These are phyloP conservation scores for Globisporangium ultimum DNA, from an alignment of 352 stramenopile species.

Conservation along the genomic window DNA sequence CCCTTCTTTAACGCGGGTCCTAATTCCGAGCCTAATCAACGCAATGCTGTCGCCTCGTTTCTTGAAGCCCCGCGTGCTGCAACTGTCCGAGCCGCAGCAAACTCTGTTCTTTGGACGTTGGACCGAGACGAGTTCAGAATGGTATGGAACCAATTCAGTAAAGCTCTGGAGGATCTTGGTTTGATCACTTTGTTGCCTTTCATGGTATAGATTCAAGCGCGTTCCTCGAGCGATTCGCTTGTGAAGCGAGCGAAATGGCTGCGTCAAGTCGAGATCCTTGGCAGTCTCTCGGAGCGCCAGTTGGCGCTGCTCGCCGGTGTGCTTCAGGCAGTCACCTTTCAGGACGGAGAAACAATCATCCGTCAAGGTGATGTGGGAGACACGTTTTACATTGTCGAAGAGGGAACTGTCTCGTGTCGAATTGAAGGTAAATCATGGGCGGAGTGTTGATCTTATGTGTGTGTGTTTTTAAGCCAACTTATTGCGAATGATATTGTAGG, in stretches of 20 bases:
- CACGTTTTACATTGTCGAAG: constrained; percentile 82
- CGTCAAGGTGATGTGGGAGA: constrained; percentile 76
- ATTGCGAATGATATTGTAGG: constrained; percentile 2
- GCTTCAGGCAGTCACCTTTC: constrained; percentile 58
- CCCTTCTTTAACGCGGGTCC: background rate
- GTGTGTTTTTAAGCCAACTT: background rate
- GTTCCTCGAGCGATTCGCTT: constrained; percentile 72
- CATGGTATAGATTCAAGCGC: constrained; percentile 47
- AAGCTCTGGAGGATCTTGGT: too few species aligned
- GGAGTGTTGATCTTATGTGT: too few species aligned
- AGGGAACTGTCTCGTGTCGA: constrained; percentile 59
- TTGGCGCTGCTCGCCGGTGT: constrained; percentile 64
- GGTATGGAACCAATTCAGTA: constrained; percentile 15
- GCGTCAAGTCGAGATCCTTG: constrained; percentile 67
- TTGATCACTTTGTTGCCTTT: background rate
- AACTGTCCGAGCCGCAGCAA: constrained; percentile 87
- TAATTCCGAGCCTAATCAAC: background rate
- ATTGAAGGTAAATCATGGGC: constrained; percentile 30
- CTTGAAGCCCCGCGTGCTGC: constrained; percentile 82
- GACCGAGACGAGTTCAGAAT: constrained; percentile 87
- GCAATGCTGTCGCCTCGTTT: background rate
- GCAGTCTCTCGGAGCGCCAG: constrained; percentile 60
- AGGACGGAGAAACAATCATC: constrained; percentile 77
- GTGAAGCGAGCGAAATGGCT: constrained; percentile 72
- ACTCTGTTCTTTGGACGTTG: constrained; percentile 87